Evolutionary conservation across 2,329 filamentous ascomycete genomes (phyloP).

Genomic region (Fusarium sublunatum): DNA sequence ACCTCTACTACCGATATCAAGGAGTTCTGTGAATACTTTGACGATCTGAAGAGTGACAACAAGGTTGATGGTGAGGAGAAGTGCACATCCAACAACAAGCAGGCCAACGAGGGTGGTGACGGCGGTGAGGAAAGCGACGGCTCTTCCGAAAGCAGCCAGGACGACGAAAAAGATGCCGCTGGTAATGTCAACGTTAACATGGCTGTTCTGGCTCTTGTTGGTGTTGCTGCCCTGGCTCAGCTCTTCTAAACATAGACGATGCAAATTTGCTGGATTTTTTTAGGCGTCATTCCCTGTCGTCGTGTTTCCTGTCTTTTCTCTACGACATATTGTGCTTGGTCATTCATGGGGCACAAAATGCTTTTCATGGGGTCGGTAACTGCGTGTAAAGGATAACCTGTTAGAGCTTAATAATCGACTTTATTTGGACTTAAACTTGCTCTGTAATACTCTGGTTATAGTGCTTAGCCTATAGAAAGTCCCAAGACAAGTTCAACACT

Average conservation of each 20-base stretch:
- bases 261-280: conserved; percentile 47
- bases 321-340: conserved; percentile 52
- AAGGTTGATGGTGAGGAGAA: conserved; percentile 57
- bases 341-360: conserved; percentile 46
- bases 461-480: background rate
- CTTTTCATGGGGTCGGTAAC: conserved; percentile 43
- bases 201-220: conserved; percentile 59
- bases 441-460: background rate
- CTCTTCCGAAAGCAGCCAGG: conserved; percentile 42
- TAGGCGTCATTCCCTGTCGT: conserved; percentile 52
- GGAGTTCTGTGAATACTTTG: conserved; percentile 65
- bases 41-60: conserved; percentile 54
- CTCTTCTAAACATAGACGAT: conserved; percentile 59
- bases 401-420: conserved; percentile 60
- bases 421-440: conserved; percentile 47
- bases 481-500: no score
- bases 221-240: conserved; percentile 61
- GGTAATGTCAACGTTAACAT: conserved; percentile 60
- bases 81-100: conserved; percentile 63
- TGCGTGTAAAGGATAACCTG: conserved; percentile 50
- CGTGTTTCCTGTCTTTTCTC: conserved; percentile 52
- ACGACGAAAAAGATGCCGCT: conserved; percentile 55
- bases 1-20: conserved; percentile 72
- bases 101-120: conserved; percentile 62
- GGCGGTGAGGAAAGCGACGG: conserved; percentile 45